Evolutionary conservation across 1,284 basidiomycete genomes (phyloP), one percentile per base, ranked within the genome.

Genomic region (Rhodotorula sp.): DNA sequence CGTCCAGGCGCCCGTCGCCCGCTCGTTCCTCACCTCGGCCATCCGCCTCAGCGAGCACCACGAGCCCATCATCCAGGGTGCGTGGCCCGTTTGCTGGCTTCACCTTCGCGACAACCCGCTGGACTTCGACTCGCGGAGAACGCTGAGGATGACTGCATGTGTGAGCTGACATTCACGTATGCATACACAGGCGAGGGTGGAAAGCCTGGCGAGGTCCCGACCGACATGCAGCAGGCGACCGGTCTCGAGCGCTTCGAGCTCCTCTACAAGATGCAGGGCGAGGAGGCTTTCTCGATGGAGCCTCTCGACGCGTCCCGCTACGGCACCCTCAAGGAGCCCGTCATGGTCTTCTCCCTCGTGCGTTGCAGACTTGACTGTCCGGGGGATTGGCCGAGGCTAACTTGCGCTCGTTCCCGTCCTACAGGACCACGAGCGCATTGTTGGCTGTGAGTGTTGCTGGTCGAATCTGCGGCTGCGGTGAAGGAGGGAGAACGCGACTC

Each of bases 241-340:
- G 74, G 95, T 88, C 85, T 97, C 70, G 94, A 97, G 83, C 91
- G 95, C 82, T 88, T 94, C 80, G 92, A 99, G 83, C 84, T 96
- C 62, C 83, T 97, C 69, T 92, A 91, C 78, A 88, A 91, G 76
- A 84, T 94, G 78, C 87, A 94, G 82, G 94, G 94, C 67, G 83
- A 92, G 62, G 89, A 93, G 57, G 88, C 94, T 65, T 99, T 98
- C 84, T 94, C 97, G 82, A 86, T 89, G 80, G 86, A 87, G 75
- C 91, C 94, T 57, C 86, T 98, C 73, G 88, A 93, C 79, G 84
- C 93, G 73, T 89, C 87, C 82, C 87, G 91, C 78, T 81, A 94
- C 79, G 95, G 95, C 74, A 98, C 95, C 63, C 85, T 90, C 78
- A 85, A 86, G 67, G 86, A 95, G 81, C 95, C 95, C 50, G 87